A percentile compares a stretch with the other conserved stretches of the same genome.
These are phyloP conservation scores for Pelargonium nanum DNA, from an alignment of 345 rosid species.

Conservation along the genomic window DNA sequence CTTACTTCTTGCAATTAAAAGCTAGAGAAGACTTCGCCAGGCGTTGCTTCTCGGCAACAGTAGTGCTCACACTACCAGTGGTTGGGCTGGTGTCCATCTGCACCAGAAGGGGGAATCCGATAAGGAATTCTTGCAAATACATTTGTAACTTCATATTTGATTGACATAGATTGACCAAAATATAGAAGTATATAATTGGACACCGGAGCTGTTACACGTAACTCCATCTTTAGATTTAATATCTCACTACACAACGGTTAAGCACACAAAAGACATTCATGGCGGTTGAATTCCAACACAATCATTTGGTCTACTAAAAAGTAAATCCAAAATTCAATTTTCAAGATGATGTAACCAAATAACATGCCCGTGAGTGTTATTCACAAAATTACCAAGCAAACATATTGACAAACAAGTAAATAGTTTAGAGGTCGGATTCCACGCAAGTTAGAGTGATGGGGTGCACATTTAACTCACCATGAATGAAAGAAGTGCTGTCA, in stretches of 20 bases:
- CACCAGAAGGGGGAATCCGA: slow-evolving; percentile 9
- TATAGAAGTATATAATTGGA: no score
- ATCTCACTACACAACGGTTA: no score
- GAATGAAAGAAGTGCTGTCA: slow-evolving; percentile 94
- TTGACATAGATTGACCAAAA: no score
- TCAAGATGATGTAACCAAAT: no score
- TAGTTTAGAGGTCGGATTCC: not conserved
- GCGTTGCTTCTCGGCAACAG: slow-evolving; percentile 68
- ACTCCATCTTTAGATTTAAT: no score
- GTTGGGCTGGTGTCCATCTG: slow-evolving; percentile 98
- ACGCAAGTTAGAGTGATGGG: no score
- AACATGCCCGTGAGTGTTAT: no score
- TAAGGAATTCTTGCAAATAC: not conserved
- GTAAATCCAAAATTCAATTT: no score
- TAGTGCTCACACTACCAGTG: slow-evolving; percentile 85
- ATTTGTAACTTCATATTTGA: not conserved
- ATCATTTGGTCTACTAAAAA: not conserved
- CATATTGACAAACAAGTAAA: not conserved
- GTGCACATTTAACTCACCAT: slow-evolving; percentile 52
- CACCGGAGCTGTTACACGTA: no score
- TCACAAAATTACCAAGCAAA: not conserved
- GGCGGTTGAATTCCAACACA: not conserved
- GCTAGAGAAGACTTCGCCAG: slow-evolving; percentile 88
- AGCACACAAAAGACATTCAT: not conserved
- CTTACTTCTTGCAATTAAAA: slow-evolving; percentile 94